Evolutionary conservation across 129 eudicot genomes (phyloP), one percentile per base, ranked within the genome.

Genomic region (Saussurea involucrata): DNA sequence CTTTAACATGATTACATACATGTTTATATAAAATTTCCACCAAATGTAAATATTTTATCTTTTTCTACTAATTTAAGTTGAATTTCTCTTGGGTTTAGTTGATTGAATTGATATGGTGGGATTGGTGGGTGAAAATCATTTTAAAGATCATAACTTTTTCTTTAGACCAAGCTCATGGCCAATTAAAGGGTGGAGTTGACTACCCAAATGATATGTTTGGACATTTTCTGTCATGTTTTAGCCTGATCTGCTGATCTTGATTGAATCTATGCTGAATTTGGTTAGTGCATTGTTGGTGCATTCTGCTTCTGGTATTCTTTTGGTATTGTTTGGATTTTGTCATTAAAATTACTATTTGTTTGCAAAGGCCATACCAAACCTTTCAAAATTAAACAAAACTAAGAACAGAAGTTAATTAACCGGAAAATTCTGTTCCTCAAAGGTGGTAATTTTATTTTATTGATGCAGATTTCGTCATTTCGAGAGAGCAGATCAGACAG

Each of bases 401-500:
- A 57, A 24, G 22, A 6, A 11, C 49, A 40, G 2, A 40, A 40
- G 15, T 40, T 40, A 40, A 49, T 40, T 40, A 40, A 49, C 21
- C 8, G 15, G 21, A 17, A 49, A 49, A 49, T 15, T 57, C 10
- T 20, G 63, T 55, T 55, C 6, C 3, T 55, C 3, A 18, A 55
- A 7, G 24, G 12, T 42, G 53, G 20, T 24, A 6, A 18, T 69
- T 24, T 76, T 1, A 8, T 37, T 24, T 40, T 71, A 60, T 34
- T 75, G 71, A 67, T 74, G 86, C 89, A 92, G 98, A 84, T 90
- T 37, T 90, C 98, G 18, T 90, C 94, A 6, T 90, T 90, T 87
- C 86, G 98, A 12, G 92, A 86, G 80, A 92, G 98, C 78, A 90
- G 83, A 70, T 88, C 98, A 1, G 98, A 92, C 61, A 88, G 88